Percentiles rank a stretch among this genome's conserved stretches.
These are phyloP conservation scores for Aspergillus floridensis DNA, from an alignment of 2,329 filamentous ascomycete genomes.

Conservation along the genomic window DNA sequence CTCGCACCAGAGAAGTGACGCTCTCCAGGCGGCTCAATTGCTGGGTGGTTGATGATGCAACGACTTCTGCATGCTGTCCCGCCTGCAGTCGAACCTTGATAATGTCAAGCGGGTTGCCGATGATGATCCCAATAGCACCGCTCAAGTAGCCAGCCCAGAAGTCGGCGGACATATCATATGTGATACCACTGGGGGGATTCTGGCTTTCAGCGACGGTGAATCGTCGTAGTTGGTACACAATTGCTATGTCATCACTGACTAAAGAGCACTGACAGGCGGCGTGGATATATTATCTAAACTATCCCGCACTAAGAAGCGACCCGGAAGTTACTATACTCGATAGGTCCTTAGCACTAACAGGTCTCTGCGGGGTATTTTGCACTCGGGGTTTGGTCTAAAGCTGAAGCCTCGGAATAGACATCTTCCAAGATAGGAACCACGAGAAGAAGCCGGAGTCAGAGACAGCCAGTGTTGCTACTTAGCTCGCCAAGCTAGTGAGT, in stretches of 20 bases:
- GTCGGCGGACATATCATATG: constrained; percentile 68
- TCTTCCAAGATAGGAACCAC: background rate
- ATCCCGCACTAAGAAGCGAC: background rate
- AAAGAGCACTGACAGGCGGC: background rate
- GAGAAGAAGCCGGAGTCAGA: too few relatives aligned
- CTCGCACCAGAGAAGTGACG: constrained; percentile 39
- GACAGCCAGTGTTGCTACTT: too few relatives aligned
- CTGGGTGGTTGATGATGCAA: constrained; percentile 21
- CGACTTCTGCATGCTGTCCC: constrained; percentile 34
- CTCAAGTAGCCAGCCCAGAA: constrained; percentile 93
- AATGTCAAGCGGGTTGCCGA: constrained; percentile 82
- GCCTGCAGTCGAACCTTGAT: constrained; percentile 81
- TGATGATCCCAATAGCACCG: constrained; percentile 79
- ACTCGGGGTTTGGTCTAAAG: background rate
- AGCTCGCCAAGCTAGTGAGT: too few relatives aligned
- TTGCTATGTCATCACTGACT: background rate
- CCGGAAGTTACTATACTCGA: constrained; percentile 2
- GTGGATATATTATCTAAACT: constrained; percentile 1
- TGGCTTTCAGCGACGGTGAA: background rate
- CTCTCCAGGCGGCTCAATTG: constrained; percentile 35
- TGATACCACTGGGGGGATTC: background rate
- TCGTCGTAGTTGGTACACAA: background rate
- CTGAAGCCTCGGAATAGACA: background rate
- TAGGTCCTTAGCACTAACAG: background rate
- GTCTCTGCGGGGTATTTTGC: background rate